Evolutionary conservation across 768 basidiomycete species (phyloP).

Genomic region (Mycena olivaceomarginata): DNA sequence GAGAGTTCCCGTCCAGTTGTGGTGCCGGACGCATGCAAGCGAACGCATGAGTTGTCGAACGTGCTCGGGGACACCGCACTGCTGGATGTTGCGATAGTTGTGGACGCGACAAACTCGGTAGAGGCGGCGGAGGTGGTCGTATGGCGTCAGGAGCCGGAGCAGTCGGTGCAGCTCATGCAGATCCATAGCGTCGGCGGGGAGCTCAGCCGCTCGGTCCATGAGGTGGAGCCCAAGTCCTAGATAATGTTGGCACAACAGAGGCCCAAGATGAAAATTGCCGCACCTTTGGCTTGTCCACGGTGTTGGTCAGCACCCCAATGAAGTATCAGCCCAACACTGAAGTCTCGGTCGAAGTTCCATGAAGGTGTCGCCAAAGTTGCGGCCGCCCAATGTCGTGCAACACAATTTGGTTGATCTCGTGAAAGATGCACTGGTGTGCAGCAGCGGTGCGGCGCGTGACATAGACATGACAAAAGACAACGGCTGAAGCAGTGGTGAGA

Average conservation of each 20-base stretch:
- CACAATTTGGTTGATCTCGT: neutral
- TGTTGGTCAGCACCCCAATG: no score
- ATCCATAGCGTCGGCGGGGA: neutral
- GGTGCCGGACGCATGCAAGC: neutral
- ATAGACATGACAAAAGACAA: neutral
- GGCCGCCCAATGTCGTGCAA: neutral
- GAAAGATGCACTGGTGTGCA: neutral
- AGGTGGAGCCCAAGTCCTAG: neutral
- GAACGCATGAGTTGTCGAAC: neutral
- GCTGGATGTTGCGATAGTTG: neutral
- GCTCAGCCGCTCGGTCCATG: neutral
- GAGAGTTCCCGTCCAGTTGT: no score
- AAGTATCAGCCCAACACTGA: neutral
- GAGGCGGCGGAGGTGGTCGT: neutral
- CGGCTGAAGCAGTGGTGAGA: neutral
- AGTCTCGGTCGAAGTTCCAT: neutral
- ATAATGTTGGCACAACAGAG: no score
- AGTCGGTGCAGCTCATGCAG: neutral
- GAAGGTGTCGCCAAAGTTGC: neutral
- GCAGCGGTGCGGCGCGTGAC: neutral
- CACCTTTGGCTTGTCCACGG: no score
- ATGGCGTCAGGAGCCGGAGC: neutral
- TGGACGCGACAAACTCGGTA: neutral
- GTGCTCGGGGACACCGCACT: neutral
- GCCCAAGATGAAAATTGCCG: no score